Evolutionary conservation across 2,329 filamentous ascomycete species (phyloP), one percentile per base, ranked within the genome.

Genomic region (Colletotrichum tropicale): DNA sequence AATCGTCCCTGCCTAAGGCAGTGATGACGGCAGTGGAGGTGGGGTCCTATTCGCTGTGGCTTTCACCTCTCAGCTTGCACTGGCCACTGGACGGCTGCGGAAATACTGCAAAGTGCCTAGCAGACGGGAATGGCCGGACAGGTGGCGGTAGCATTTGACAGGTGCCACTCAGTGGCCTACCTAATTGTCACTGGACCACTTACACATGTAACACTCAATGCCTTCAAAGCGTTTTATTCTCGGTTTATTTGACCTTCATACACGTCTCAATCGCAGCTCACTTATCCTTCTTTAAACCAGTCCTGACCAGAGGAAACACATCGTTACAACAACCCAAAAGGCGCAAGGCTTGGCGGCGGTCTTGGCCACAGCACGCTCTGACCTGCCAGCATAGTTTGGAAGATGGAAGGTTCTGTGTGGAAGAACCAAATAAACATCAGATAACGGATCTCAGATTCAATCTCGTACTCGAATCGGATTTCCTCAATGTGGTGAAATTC

Each of bases 1-100:
- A 60, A 55, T 48, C 15, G 70, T 75, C 70, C 73, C 62, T 75
- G 73, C 73, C 73, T 75, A 64, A 75, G 73, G 73, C 73, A 75
- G 56, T 75, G 56, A 75, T 75, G 70, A 75, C 70, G 73, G 73
- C 43, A 68, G 64, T 48, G 32, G 21, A 73, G 56, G 73, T 75
- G 73, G 73, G 70, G 73, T 68, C 26, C 68, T 28, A 24, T 71
- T 55, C n/a, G 32, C 58, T 2, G 36, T 70, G 36, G 30, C 56
- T 32, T n/a, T 52, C 55, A 30, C 36, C 56, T 28, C 56, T 32
- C 16, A 30, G 56, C 56, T 21, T 52, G n/a, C 43, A 52, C n/a
- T 21, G n/a, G n/a, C 9, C 43, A 21, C 43, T 21, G 43, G n/a
- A 43, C 67, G n/a, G 52, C 21, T 52, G 58, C 36, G 38, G 28